Conservation (phyloP, 306 rosid genomes). For the Fragaria iinumae region DNA sequence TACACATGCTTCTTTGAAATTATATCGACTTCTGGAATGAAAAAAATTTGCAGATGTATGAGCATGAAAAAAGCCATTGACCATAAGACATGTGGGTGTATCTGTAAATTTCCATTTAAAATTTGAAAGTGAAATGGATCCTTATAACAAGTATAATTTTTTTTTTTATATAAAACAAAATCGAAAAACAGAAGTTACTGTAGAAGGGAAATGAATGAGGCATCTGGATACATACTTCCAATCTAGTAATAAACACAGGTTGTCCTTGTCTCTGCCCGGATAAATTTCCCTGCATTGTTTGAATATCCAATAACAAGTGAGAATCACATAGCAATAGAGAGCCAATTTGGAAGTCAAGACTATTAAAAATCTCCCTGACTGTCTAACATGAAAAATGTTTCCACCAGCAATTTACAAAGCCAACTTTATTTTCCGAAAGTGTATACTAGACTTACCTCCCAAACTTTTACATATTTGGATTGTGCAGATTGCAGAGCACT, state of each 20-base stretch:
- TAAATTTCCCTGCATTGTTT: conserved; percentile 80
- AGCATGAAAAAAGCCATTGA: neutral
- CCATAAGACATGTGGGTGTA: neutral
- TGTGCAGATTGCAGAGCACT: conserved; percentile 63
- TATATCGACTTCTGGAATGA: neutral
- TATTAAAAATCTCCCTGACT: neutral
- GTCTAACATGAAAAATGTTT: neutral
- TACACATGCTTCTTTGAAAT: neutral
- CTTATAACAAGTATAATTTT: neutral
- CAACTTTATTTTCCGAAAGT: conserved; percentile 9
- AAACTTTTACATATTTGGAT: conserved; percentile 91
- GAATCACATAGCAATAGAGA: conserved; percentile 23
- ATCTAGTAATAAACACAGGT: conserved; percentile 86
- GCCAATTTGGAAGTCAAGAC: conserved; percentile 19
- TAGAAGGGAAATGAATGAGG: neutral
- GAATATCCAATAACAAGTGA: conserved; percentile 25
- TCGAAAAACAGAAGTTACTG: neutral
- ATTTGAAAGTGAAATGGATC: neutral
- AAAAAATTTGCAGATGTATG: neutral
- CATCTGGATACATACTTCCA: conserved; percentile 65
- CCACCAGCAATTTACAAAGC: conserved; percentile 7
- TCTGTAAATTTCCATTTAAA: neutral
- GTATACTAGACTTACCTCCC: conserved; percentile 71
- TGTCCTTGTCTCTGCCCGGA: conserved; percentile 98
- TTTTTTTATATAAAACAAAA: neutral